phyloP scores from a whole-genome alignment of 2,329 filamentous ascomycete genomes.

The Colletotrichum echinochloae region DNA sequence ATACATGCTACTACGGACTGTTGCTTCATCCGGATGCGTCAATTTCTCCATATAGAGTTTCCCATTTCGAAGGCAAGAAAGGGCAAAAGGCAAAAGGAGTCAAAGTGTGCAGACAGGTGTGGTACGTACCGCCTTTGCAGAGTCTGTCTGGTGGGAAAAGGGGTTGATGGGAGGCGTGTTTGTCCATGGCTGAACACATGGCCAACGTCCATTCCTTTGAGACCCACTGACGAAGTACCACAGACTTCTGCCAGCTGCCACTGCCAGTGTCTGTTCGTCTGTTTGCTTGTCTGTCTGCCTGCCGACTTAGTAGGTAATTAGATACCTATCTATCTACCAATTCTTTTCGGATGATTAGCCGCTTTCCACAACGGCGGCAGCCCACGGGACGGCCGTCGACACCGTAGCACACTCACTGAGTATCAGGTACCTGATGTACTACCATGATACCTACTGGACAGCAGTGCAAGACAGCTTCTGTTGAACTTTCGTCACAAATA shows the following conservation, averaged over 20 bases:
- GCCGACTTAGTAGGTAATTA: no score
- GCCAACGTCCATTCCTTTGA: conserved; percentile 5
- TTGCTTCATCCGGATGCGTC: not conserved
- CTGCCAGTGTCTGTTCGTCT: not conserved
- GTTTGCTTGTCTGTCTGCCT: conserved; percentile 1
- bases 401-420: not conserved
- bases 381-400: conserved; percentile 10
- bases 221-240: conserved; percentile 24
- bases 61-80: not conserved
- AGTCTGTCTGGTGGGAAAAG: not conserved
- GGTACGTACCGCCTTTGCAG: not conserved
- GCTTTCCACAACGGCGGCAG: conserved; percentile 10
- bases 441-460: no score
- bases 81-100: not conserved
- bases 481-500: not conserved
- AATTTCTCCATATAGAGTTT: conserved; percentile 1
- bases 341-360: conserved; percentile 20
- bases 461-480: not conserved
- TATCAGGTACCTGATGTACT: not conserved
- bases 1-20: not conserved
- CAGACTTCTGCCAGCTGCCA: conserved; percentile 20
- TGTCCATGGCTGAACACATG: conserved; percentile 7
- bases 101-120: conserved; percentile 19
- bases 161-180: conserved; percentile 8
- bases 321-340: no score